Percentiles rank a stretch among this genome's conserved stretches.
phyloP scores from a whole-genome alignment of 352 stramenopile genomes.

The Pythium phragmitis region DNA sequence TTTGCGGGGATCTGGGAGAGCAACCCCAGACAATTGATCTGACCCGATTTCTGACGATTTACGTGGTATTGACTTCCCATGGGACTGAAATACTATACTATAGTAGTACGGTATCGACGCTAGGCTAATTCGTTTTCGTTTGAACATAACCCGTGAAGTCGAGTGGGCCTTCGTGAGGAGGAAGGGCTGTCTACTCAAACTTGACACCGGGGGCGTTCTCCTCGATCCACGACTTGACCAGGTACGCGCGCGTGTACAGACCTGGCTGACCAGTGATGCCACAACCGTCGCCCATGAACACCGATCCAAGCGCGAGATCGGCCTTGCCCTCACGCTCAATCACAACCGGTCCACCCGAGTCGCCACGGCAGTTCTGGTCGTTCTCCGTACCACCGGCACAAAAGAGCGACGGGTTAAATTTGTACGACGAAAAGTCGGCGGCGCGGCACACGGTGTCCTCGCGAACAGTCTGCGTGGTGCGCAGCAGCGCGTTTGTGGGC shows the following conservation, averaged over 20 bases:
- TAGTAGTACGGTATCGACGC: too few species aligned
- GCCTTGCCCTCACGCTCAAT: slow-evolving; percentile 3
- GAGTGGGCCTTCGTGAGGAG: too few species aligned
- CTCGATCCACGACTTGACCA: slow-evolving; percentile 10
- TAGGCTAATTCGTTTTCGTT: too few species aligned
- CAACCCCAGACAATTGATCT: too few species aligned
- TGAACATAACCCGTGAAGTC: too few species aligned
- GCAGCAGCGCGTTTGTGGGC: neutral
- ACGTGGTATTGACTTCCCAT: too few species aligned
- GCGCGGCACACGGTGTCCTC: neutral
- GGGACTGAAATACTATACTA: too few species aligned
- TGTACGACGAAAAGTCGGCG: neutral
- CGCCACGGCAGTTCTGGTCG: neutral
- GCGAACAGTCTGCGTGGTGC: neutral
- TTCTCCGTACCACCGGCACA: neutral
- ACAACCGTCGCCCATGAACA: neutral
- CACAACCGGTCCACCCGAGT: neutral
- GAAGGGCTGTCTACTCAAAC: neutral
- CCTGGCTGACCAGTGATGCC: neutral
- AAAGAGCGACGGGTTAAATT: neutral
- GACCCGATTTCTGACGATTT: too few species aligned
- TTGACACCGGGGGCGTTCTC: slow-evolving; percentile 6
- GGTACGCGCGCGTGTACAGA: neutral
- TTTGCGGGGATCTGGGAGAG: too few species aligned
- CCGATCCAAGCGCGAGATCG: slow-evolving; percentile 1